Percentiles rank a stretch among this genome's conserved stretches.
These are phyloP conservation scores for Alternaria incomplexa DNA, from an alignment of 2,329 filamentous ascomycete species.

Conservation along the genomic window DNA sequence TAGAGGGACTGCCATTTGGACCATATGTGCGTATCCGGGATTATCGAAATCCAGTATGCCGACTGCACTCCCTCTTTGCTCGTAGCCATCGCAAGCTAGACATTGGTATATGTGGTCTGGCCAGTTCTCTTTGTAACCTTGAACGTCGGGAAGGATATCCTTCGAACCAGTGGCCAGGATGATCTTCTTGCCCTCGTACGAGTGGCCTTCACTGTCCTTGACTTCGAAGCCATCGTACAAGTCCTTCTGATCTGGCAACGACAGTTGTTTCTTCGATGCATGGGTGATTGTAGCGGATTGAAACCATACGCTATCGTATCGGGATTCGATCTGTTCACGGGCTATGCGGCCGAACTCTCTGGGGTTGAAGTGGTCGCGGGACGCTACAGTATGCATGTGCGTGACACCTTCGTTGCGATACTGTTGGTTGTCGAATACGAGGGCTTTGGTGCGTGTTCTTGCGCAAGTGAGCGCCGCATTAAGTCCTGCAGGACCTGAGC, in stretches of 20 bases:
- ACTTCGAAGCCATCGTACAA: slow-evolving; percentile 46
- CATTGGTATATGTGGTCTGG: slow-evolving; percentile 58
- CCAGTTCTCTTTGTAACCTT: slow-evolving; percentile 64
- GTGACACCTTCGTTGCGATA: slow-evolving; percentile 53
- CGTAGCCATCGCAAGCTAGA: slow-evolving; percentile 66
- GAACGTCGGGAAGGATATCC: slow-evolving; percentile 59
- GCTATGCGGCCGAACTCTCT: slow-evolving; percentile 38
- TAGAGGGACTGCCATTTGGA: slow-evolving; percentile 34
- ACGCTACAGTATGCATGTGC: slow-evolving; percentile 54
- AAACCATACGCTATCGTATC: slow-evolving; percentile 48
- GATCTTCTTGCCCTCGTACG: slow-evolving; percentile 60
- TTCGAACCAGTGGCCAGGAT: slow-evolving; percentile 62
- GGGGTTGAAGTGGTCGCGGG: slow-evolving; percentile 37
- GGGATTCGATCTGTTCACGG: slow-evolving; percentile 42
- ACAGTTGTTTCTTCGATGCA: slow-evolving; percentile 27
- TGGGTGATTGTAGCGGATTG: slow-evolving; percentile 30
- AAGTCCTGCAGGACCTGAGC: slow-evolving; percentile 56
- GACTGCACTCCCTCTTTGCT: slow-evolving; percentile 56
- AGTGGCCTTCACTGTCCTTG: slow-evolving; percentile 50
- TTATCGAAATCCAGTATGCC: slow-evolving; percentile 33
- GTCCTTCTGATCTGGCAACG: slow-evolving; percentile 16
- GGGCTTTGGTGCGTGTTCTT: slow-evolving; percentile 47
- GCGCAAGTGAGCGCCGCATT: slow-evolving; percentile 49
- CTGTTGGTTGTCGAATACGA: slow-evolving; percentile 52
- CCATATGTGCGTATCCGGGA: slow-evolving; percentile 31